A percentile compares a stretch with the other conserved stretches of the same genome.
Evolutionary conservation across 208 protist species (phyloP).

Genomic region (Trypanosoma theileri): DNA sequence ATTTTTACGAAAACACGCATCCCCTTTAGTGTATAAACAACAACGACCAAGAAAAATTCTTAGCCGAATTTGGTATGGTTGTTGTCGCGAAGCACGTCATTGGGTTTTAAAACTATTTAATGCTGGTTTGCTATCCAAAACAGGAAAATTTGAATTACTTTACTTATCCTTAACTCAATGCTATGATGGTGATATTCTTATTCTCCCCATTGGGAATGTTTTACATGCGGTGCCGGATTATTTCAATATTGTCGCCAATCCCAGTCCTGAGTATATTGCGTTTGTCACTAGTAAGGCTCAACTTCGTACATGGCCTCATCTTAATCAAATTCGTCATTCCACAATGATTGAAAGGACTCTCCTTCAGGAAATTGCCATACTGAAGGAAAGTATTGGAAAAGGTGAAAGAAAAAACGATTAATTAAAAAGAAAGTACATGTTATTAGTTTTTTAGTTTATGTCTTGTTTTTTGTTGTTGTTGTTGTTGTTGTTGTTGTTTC

Average conservation of each 20-base stretch:
- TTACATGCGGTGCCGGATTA: conserved; percentile 59
- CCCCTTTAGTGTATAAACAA: conserved; percentile 25
- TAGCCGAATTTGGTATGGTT: conserved; percentile 31
- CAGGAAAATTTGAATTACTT: conserved; percentile 33
- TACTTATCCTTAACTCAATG: conserved; percentile 53
- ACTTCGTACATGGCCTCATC: conserved; percentile 62
- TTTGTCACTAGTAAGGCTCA: conserved; percentile 43
- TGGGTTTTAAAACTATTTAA: conserved; percentile 47
- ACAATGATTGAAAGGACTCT: conserved; percentile 50
- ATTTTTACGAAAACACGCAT: conserved; percentile 49
- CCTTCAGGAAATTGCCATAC: conserved; percentile 30
- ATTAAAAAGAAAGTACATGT: background rate
- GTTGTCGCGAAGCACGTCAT: conserved; percentile 33
- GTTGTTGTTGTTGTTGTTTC: background rate
- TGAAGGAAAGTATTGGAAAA: conserved; percentile 19
- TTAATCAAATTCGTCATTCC: conserved; percentile 45
- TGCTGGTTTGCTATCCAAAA: conserved; percentile 40
- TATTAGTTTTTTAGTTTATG: background rate
- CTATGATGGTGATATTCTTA: conserved; percentile 70
- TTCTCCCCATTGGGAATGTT: conserved; percentile 58
- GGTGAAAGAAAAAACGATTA: background rate
- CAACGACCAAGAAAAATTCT: conserved; percentile 25
- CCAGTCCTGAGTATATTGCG: conserved; percentile 62
- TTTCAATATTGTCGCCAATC: conserved; percentile 65
- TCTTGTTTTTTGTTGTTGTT: background rate